Base-by-base conservation (phyloP, 225 moss, liverwort and hornwort genomes). In the Physcomitrellopsis africana region DNA sequence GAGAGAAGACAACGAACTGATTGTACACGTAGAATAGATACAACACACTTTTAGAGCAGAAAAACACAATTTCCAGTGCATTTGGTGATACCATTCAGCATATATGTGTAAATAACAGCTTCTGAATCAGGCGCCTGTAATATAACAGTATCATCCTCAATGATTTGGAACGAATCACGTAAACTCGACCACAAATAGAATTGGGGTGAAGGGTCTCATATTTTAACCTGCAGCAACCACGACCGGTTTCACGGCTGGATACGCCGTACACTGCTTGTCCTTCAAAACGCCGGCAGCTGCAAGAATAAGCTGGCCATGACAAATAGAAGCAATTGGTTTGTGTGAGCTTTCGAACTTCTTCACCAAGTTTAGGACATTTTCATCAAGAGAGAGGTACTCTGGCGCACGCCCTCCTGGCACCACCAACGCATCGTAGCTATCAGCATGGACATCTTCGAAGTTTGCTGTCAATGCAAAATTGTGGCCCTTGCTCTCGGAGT, bases 381-480 rank as follows among this genome's bases (percentile, higher is more conserved):
- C 89, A 51, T 92, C 74, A 52, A 90, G 65, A 51, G 99, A 95
- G 41, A 99, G 85, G n/a, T 95, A 99, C 84, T 99, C 99, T 11
- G 99, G 95, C 29, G 95, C 95, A 65, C 99, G 93, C 16, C 95
- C 99, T 67, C 99, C 99, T 29, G 99, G 89, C 56, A 99, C 78
- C 64, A 95, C 80, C 66, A 99, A 74, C 63, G 90, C 93, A 58
- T 93, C 93, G 60, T 95, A 99, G 66, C 73, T 79, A 27, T 79
- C 85, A 20, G 81, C 88, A 77, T 89, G 69, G 55, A 86, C 87
- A 55, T 81, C 83, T 19, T 84, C 76, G 68, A 90, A 95, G 24
- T 83, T 85, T 26, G 89, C 86, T 71, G 95, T 99, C 78, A 99
- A 65, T 49, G 73, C 24, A 27, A 99, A 95, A 52, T 93, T 92